A percentile compares a stretch with the other conserved stretches of the same genome.
phyloP scores from a whole-genome alignment of 352 stramenopile genomes.

The Phytophthora citrophthora region DNA sequence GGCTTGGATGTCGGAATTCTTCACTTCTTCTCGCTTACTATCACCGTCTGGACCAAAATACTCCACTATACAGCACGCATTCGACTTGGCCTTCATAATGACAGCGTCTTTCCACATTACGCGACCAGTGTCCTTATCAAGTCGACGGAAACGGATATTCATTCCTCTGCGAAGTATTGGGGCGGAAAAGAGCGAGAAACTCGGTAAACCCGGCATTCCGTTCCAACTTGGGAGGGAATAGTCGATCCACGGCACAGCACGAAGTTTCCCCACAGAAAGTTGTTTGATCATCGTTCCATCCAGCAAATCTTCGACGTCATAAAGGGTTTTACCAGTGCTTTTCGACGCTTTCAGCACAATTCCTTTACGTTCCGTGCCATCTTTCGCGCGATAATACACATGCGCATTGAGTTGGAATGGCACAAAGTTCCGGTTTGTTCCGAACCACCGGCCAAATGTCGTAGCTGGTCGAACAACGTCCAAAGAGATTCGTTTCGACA shows the following conservation, averaged over 20 bases:
- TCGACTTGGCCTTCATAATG: slow-evolving; percentile 54
- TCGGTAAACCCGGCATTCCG: slow-evolving; percentile 30
- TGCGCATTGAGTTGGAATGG: slow-evolving; percentile 50
- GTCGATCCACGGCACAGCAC: slow-evolving; percentile 59
- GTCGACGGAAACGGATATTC: slow-evolving; percentile 56
- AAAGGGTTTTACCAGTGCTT: slow-evolving; percentile 35
- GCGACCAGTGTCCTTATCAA: slow-evolving; percentile 28
- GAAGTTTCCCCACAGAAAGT: slow-evolving; percentile 44
- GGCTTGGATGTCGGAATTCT: slow-evolving; percentile 57
- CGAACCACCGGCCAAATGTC: slow-evolving; percentile 45
- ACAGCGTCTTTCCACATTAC: slow-evolving; percentile 52
- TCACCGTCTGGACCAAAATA: slow-evolving; percentile 39
- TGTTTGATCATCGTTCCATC: slow-evolving; percentile 55
- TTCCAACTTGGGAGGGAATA: slow-evolving; percentile 47
- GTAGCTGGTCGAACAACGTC: slow-evolving; percentile 38
- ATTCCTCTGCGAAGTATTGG: slow-evolving; percentile 54
- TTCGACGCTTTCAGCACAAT: slow-evolving; percentile 63
- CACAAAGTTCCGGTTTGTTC: slow-evolving; percentile 21
- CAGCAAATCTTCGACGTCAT: slow-evolving; percentile 63
- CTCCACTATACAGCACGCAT: slow-evolving; percentile 54
- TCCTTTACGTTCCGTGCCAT: slow-evolving; percentile 54
- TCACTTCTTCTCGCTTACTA: slow-evolving; percentile 48
- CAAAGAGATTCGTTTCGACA: slow-evolving; percentile 55
- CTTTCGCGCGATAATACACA: slow-evolving; percentile 59
- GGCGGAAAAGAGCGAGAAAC: slow-evolving; percentile 30